Evolutionary conservation across 441 rosid species (phyloP).

Genomic region (Syzygium syzygioides): DNA sequence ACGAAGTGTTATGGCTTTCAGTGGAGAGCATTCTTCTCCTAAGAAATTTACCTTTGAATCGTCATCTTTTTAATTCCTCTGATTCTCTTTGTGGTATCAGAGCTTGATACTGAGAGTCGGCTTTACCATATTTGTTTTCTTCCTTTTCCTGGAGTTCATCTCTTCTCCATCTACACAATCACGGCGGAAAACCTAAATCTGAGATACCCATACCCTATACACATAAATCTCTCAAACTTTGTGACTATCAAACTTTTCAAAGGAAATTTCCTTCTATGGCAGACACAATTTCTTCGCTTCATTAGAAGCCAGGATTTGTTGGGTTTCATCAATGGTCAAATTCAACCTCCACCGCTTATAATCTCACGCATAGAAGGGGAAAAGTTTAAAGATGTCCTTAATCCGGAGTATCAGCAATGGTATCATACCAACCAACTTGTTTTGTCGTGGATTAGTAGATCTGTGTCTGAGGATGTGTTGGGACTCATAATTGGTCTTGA

Average conservation of each 20-base stretch:
- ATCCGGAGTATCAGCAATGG: not conserved
- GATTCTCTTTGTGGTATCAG: not conserved
- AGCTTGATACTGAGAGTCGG: not conserved
- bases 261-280: not conserved
- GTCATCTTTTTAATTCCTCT: not conserved
- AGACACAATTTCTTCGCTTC: not conserved
- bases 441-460: not conserved
- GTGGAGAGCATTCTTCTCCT: not conserved
- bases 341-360: not conserved
- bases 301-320: not conserved
- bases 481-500: not conserved
- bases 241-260: not conserved
- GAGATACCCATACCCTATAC: not conserved
- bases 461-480: not conserved
- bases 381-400: not conserved
- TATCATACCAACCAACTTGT: not conserved
- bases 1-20: not conserved
- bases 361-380: not conserved
- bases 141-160: not conserved
- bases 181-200: accelerated
- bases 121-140: not conserved
- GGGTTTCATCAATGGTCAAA: not conserved
- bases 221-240: not conserved
- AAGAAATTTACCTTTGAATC: not conserved
- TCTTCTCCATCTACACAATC: not conserved